Evolutionary conservation across 176 grass and related monocot genomes (phyloP).

Genomic region (Zoysia pacifica): DNA sequence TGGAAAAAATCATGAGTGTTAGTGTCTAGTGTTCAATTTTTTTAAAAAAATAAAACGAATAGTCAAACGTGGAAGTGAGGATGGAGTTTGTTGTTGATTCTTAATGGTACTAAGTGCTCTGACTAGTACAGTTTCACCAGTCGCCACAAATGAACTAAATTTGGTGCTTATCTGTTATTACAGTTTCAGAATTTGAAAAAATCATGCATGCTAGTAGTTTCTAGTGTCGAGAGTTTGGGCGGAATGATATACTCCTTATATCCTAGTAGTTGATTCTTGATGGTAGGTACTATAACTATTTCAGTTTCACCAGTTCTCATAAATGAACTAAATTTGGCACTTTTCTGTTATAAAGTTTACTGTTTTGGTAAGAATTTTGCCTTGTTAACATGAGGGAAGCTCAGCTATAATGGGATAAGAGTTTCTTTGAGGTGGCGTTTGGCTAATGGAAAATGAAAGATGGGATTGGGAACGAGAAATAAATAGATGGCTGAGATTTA

Average conservation of each 20-base stretch:
- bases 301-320: constrained; percentile 19
- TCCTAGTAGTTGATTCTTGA: background rate
- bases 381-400: constrained; percentile 14
- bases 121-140: constrained; percentile 23
- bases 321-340: constrained; percentile 6
- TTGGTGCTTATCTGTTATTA: background rate
- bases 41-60: too few relatives aligned
- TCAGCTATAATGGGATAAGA: background rate
- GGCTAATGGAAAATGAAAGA: too few relatives aligned
- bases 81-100: background rate
- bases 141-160: constrained; percentile 14
- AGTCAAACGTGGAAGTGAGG: too few relatives aligned
- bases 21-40: background rate
- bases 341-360: background rate
- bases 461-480: too few relatives aligned
- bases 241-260: background rate
- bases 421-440: too few relatives aligned
- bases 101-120: background rate
- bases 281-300: background rate
- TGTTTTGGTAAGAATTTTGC: constrained; percentile 21
- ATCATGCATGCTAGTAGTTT: background rate
- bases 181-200: background rate
- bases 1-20: constrained; percentile 1
- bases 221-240: too few relatives aligned
- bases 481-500: too few relatives aligned